Percentiles rank a stretch among this genome's conserved stretches.
Conservation (phyloP, 495 filamentous ascomycete species). For the Aspergillus sparsus region DNA sequence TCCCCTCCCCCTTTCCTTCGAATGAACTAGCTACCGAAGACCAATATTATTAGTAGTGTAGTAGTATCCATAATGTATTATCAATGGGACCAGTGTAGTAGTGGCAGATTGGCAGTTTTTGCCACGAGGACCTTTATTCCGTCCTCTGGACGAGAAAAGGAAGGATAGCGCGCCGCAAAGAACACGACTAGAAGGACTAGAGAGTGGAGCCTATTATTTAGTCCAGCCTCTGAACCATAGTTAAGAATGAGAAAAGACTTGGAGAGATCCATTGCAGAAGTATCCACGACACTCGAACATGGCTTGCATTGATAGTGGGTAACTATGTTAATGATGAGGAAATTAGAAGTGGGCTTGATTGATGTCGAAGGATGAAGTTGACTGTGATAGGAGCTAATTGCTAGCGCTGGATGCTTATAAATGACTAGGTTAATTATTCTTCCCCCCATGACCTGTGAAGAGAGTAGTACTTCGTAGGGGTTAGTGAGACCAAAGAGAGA, state of each 20-base stretch:
- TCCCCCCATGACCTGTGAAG: too few species aligned
- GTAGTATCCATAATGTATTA: too few species aligned
- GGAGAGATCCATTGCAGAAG: slow-evolving; percentile 1
- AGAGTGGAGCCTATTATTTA: slow-evolving; percentile 26
- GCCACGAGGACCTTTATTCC: background rate
- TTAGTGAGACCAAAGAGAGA: background rate
- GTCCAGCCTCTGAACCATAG: slow-evolving; percentile 19
- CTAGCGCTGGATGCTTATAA: too few species aligned
- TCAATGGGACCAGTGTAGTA: background rate
- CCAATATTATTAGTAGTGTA: too few species aligned
- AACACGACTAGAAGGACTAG: slow-evolving; percentile 38
- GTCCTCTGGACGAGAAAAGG: background rate
- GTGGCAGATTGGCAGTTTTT: background rate
- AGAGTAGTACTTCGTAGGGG: background rate
- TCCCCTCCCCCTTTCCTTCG: too few species aligned
- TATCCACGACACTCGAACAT: background rate
- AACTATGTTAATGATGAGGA: background rate
- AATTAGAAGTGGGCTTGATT: too few species aligned
- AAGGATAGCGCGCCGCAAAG: slow-evolving; percentile 26
- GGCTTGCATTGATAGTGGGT: background rate
- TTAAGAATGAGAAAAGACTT: background rate
- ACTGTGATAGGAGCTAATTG: too few species aligned
- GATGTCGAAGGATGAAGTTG: too few species aligned
- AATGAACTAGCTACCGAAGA: too few species aligned
- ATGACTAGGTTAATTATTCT: too few species aligned